phyloP scores from a whole-genome alignment of 768 basidiomycete genomes.

The Boletus reticulatus region DNA sequence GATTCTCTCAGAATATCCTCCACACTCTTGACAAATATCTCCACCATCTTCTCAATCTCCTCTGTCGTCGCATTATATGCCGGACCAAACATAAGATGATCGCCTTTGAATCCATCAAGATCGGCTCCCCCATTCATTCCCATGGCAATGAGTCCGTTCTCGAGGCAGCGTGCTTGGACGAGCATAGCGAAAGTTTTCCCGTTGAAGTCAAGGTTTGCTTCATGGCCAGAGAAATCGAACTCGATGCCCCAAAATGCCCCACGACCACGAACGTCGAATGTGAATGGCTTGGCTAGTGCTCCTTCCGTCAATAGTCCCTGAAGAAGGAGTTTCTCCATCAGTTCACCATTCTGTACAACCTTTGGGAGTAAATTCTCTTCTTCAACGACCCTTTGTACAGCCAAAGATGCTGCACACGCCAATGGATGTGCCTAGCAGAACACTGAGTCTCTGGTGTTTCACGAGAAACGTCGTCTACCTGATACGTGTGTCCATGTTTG shows the following conservation, averaged over 20 bases:
- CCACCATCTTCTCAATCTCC: conserved; percentile 68
- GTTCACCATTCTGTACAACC: conserved; percentile 55
- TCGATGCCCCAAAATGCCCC: conserved; percentile 86
- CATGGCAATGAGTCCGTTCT: conserved; percentile 69
- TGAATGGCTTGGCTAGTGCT: conserved; percentile 59
- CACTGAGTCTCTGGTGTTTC: neutral
- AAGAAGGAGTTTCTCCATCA: conserved; percentile 55
- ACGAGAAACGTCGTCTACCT: conserved; percentile 37
- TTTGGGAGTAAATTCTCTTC: conserved; percentile 70
- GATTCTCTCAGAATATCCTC: conserved; percentile 57
- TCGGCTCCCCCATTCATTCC: conserved; percentile 70
- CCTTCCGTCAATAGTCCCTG: conserved; percentile 54
- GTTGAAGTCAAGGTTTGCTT: conserved; percentile 48
- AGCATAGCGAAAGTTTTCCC: conserved; percentile 60
- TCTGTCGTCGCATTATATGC: conserved; percentile 74
- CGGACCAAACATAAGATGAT: conserved; percentile 73
- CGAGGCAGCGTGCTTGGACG: conserved; percentile 66
- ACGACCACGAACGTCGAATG: conserved; percentile 79
- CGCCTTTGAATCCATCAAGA: conserved; percentile 68
- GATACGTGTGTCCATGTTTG: conserved; percentile 88
- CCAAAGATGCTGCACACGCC: conserved; percentile 75
- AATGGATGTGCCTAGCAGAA: conserved; percentile 62
- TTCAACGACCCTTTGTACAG: conserved; percentile 72
- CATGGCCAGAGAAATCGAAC: conserved; percentile 60
- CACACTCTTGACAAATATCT: conserved; percentile 61